Base-by-base conservation (phyloP, 2,329 filamentous ascomycete genomes). In the Fusarium verticillioides region DNA sequence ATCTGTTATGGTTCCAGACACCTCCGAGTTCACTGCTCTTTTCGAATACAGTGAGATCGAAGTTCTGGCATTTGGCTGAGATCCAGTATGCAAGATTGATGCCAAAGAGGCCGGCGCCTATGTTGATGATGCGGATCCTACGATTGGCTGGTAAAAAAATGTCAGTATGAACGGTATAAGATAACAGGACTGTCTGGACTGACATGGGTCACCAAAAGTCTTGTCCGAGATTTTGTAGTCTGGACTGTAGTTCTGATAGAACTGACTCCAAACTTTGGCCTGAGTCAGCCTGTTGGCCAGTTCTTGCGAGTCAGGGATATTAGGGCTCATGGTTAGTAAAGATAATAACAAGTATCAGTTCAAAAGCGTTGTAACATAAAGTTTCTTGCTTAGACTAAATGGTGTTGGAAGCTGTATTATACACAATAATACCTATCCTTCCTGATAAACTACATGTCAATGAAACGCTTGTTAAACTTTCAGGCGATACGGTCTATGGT, bases 391-490 rank as follows among this genome's bases (percentile, higher is more conserved):
- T 50, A 2, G 5, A 9, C 8, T 19, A 13, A 34, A 50, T 19
- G 18, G n/a, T 34, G 0, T 23, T 7, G 9, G 16, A 19, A 52
- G 16, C 12, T 26, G n/a, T 34, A 19, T 23, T 23, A 50, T 50
- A 34, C 21, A 13, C 0, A 23, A 4, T 0, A 8, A 50, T 18
- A 5, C 0, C 15, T 6, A 32, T 13, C 0, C 1, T 32, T 2
- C 7, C 3, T 4, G 1, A 4, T 3, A 2, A 2, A 6, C 2
- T n/a, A 3, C 7, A 32, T 32, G 7, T 4, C 0, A 4, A 3
- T 9, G 28, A 32, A n/a, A 19, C 11, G 5, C 11, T 7, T 8
- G 13, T 4, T n/a, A 1, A 15, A 21, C 4, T 1, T 7, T 23
- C 5, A 7, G 21, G 10, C 4, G 0, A 18, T 30, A 9, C 11